Evolutionary conservation across 176 grass and related monocot species (phyloP), one percentile per base, ranked within the genome.

Genomic region (Eleusine coracana): DNA sequence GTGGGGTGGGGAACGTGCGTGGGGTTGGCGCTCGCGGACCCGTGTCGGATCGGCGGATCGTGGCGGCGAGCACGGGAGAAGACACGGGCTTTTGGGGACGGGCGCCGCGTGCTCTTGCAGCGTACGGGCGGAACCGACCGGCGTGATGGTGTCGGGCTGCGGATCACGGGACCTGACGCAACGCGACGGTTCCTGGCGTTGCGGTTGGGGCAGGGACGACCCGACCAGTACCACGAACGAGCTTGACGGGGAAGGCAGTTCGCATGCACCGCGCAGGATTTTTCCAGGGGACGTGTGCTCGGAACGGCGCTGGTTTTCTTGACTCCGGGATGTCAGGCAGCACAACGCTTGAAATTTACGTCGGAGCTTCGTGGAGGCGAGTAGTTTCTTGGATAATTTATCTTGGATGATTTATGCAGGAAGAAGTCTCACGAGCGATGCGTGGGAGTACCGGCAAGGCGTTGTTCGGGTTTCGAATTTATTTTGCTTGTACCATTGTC

Each of bases 21-120:
- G 76, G 70, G 31, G 51, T 18, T 60, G 38, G 25, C 61, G 48
- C 73, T 75, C 37, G n/a, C 50, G 75, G 87, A 80, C 63, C 80
- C 76, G 81, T 84, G 82, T 81, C 87, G 87, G 40, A 28, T 71
- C 52, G 42, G 60, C 71, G 78, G 62, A 16, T 70, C 41, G 63
- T 17, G 46, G 5, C 5, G 76, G 74, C 23, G 77, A 74, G 70
- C 60, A 86, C 84, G 75, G 42, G 28, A 27, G 42, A 10, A 50
- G 0, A 4, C 34, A 67, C 71, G 49, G 48, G 1, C 15, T 34
- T 44, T 56, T 6, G 74, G 74, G 40, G 44, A 36, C 21, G 76
- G 56, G 34, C 50, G 73, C 71, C 49, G 68, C 14, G 39, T 77
- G 58, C 31, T 15, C 2, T 17, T 7, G 70, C 71, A 75, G 29